Evolutionary conservation across 2,329 filamentous ascomycete species (phyloP).

Genomic region (Aphanoascus verrucosus): DNA sequence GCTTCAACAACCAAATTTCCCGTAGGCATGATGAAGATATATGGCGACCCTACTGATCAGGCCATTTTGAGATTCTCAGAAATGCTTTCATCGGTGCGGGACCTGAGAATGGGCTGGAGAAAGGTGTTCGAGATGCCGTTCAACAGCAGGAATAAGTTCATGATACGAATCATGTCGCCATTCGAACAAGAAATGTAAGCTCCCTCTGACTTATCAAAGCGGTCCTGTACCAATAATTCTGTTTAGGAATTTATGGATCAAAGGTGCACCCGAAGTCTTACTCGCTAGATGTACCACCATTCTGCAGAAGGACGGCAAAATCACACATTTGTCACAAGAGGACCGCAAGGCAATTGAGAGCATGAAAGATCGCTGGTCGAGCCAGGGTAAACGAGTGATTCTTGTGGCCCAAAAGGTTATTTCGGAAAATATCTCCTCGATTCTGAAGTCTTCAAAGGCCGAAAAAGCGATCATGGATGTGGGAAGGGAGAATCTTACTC

Average conservation of each 20-base stretch:
- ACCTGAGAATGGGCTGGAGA: conserved; percentile 53
- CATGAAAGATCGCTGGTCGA: conserved; percentile 59
- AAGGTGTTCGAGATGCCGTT: conserved; percentile 60
- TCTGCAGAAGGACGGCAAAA: conserved; percentile 46
- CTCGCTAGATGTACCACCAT: conserved; percentile 52
- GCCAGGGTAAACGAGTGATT: conserved; percentile 56
- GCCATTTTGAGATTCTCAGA: conserved; percentile 64
- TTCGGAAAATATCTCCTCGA: conserved; percentile 40
- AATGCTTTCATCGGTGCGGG: conserved; percentile 48
- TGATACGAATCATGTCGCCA: conserved; percentile 52
- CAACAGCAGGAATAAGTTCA: conserved; percentile 77
- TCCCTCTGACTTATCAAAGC: not conserved
- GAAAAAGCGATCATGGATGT: conserved; percentile 50
- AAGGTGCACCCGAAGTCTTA: conserved; percentile 66
- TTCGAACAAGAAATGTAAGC: conserved; percentile 24
- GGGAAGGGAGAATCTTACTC: conserved; percentile 39
- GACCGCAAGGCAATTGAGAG: conserved; percentile 42
- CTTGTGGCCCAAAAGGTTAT: conserved; percentile 54
- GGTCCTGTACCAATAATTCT: conserved; percentile 1
- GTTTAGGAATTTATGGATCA: conserved; percentile 49
- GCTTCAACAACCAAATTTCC: conserved; percentile 50
- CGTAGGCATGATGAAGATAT: conserved; percentile 52
- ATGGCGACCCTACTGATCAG: conserved; percentile 66
- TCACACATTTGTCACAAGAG: conserved; percentile 40
- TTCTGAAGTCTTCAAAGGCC: conserved; percentile 37